These are phyloP conservation scores for Chlorella sp. DNA, from an alignment of 139 green algal species.

Conservation along the genomic window DNA sequence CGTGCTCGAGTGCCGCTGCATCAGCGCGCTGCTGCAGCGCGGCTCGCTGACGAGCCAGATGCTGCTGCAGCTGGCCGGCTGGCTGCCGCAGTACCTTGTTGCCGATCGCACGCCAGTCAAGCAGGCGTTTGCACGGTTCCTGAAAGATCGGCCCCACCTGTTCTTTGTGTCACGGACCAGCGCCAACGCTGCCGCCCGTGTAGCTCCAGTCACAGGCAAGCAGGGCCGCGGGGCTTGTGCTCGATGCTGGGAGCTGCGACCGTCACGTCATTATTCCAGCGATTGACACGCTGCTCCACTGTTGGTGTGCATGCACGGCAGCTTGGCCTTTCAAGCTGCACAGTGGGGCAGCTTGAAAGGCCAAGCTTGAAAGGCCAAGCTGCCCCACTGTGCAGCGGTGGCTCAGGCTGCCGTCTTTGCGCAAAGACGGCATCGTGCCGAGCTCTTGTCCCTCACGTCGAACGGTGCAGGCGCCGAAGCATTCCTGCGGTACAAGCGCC, in stretches of 20 bases:
- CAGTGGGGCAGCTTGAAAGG: not conserved
- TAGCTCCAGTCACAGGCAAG: not conserved
- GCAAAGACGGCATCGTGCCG: too few relatives aligned
- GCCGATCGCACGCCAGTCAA: not conserved
- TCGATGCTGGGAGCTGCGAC: too few relatives aligned
- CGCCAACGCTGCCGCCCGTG: not conserved
- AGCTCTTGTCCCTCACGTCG: too few relatives aligned
- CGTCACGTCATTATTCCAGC: not conserved
- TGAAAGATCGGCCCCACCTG: not conserved
- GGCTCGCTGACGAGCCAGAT: not conserved
- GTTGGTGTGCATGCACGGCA: not conserved
- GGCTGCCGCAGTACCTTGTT: not conserved
- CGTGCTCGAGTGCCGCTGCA: not conserved
- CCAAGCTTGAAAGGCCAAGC: not conserved
- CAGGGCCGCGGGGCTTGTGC: too few relatives aligned
- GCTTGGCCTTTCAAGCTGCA: not conserved
- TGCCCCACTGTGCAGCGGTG: too few relatives aligned
- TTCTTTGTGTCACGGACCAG: not conserved
- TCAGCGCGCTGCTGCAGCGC: not conserved
- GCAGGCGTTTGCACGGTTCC: not conserved
- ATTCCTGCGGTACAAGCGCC: constrained; percentile 1
- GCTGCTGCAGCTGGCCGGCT: too few relatives aligned
- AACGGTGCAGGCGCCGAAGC: not conserved
- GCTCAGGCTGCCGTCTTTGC: too few relatives aligned
- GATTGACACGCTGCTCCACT: not conserved